These are phyloP conservation scores for Coemansia interrupta DNA, from an alignment of 192 early-diverging fungal species.

Conservation along the genomic window DNA sequence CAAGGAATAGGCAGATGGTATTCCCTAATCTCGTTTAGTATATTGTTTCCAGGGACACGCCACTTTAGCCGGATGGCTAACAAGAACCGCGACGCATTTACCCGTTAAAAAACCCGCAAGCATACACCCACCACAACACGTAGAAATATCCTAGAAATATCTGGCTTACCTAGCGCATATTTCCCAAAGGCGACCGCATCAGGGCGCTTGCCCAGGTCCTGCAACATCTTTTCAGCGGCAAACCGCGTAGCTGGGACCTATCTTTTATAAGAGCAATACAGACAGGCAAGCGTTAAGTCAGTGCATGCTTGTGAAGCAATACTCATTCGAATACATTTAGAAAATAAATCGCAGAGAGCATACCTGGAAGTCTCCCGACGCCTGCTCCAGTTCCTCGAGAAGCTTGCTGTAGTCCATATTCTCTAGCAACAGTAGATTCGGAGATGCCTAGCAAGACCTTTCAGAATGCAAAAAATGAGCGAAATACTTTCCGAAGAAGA, in stretches of 20 bases:
- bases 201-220: slow-evolving; percentile 42
- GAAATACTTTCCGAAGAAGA: too few species aligned
- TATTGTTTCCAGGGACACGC: too few species aligned
- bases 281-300: not conserved
- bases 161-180: slow-evolving; percentile 33
- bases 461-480: too few species aligned
- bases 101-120: not conserved
- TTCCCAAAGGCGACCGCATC: slow-evolving; percentile 44
- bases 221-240: slow-evolving; percentile 35
- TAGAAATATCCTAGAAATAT: not conserved
- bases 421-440: too few species aligned
- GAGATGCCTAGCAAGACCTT: too few species aligned
- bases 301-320: not conserved
- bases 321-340: not conserved
- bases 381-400: slow-evolving; percentile 40
- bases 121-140: too few species aligned
- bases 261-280: not conserved
- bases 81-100: not conserved
- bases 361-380: slow-evolving; percentile 51
- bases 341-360: not conserved
- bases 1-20: not conserved
- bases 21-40: too few species aligned
- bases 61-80: too few species aligned
- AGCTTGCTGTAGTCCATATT: slow-evolving; percentile 37
- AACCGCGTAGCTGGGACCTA: slow-evolving; percentile 42